These are phyloP conservation scores for Acanthamoeba sp. DNA, from an alignment of 208 protist species.

Conservation along the genomic window DNA sequence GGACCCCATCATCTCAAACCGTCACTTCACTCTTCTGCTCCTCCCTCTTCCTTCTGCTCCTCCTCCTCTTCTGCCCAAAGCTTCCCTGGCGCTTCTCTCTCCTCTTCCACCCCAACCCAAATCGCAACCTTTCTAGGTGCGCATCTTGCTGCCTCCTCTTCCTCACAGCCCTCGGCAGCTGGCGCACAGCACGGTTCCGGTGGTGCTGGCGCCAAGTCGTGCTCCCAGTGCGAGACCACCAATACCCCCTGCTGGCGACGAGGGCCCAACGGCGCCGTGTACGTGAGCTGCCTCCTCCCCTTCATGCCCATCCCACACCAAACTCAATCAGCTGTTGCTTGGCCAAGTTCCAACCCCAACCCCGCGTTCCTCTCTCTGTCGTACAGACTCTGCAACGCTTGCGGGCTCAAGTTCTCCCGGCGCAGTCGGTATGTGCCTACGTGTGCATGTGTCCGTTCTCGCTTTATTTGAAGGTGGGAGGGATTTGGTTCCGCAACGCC, in stretches of 20 bases:
- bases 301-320: neutral
- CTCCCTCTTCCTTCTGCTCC: neutral
- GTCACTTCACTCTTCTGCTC: neutral
- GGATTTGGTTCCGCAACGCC: neutral
- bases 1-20: too few species aligned
- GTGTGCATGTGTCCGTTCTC: neutral
- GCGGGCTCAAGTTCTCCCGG: conserved; percentile 60
- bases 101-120: neutral
- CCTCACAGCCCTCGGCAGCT: neutral
- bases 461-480: neutral
- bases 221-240: conserved; percentile 30
- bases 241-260: conserved; percentile 40
- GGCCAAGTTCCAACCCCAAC: neutral
- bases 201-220: neutral
- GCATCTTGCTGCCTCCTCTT: neutral
- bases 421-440: neutral
- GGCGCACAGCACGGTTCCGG: neutral
- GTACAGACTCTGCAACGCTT: conserved; percentile 18
- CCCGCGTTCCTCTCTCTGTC: neutral
- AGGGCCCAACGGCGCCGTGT: conserved; percentile 19
- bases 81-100: too few species aligned
- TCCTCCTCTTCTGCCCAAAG: too few species aligned
- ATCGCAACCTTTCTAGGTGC: neutral
- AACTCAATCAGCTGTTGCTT: neutral
- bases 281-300: neutral